These are phyloP conservation scores for Dissophora ornata DNA, from an alignment of 192 early-diverging fungal genomes.

Conservation along the genomic window DNA sequence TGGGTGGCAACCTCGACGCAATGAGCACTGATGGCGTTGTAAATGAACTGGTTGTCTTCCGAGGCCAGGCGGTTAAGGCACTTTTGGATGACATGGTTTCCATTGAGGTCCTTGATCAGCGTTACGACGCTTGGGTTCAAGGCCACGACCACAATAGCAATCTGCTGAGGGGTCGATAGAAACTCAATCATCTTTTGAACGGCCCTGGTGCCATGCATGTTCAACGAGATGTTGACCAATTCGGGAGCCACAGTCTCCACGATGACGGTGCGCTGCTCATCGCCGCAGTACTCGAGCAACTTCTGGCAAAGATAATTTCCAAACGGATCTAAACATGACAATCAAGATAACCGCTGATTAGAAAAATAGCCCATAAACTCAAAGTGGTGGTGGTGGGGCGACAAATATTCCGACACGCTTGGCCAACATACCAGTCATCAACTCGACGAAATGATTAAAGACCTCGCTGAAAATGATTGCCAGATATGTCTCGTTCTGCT, in stretches of 20 bases:
- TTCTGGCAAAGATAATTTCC: constrained; percentile 95
- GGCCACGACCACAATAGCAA: constrained; percentile 72
- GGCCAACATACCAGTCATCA: constrained; percentile 82
- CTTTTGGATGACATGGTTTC: constrained; percentile 95
- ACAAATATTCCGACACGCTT: too few relatives aligned
- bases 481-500: constrained; percentile 69
- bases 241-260: constrained; percentile 78
- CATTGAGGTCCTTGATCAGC: constrained; percentile 92
- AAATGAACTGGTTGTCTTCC: constrained; percentile 90
- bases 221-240: constrained; percentile 82
- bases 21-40: constrained; percentile 79
- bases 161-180: constrained; percentile 73
- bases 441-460: constrained; percentile 75
- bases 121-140: constrained; percentile 77
- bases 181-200: constrained; percentile 92
- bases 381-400: too few relatives aligned
- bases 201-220: constrained; percentile 94
- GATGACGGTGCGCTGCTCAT: constrained; percentile 79
- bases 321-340: constrained; percentile 75
- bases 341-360: too few relatives aligned
- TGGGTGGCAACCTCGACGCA: constrained; percentile 89
- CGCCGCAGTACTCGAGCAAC: constrained; percentile 82
- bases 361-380: too few relatives aligned
- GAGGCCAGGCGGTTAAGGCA: constrained; percentile 80
- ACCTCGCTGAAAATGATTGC: constrained; percentile 83